Evolutionary conservation across 2,329 filamentous ascomycete species (phyloP), one percentile per base, ranked within the genome.

Genomic region (Parastagonospora nodorum): DNA sequence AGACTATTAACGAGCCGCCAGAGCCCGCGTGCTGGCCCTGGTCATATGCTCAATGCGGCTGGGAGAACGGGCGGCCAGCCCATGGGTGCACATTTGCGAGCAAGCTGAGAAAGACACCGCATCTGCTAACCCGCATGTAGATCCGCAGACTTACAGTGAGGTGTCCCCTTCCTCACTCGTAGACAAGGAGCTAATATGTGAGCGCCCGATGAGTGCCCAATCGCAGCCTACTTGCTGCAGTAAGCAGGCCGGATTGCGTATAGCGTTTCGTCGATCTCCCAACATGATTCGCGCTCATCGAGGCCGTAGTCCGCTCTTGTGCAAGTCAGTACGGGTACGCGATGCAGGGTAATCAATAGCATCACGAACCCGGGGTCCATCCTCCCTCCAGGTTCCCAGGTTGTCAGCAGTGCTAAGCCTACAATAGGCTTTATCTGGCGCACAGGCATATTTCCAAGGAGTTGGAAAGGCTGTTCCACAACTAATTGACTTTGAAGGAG

Each of bases 131-230:
- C 45, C 36, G 42, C 40, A 48, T 51, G 54, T 60, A 30, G 50
- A 39, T 33, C 40, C 24, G 41, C 50, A 42, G 48, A 42, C 37
- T 45, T 49, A 36, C 47, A 45, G 38, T 29, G 33, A 50, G 49
- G 39, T 52, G 42, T 53, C 42, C 38, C 50, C 40, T 46, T 52
- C 47, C 46, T 51, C 52, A 29, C 51, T 46, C 48, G 48, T 61
- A 56, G 61, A 60, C 54, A 55, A 41, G 39, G 28, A 44, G 37
- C 38, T 50, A 51, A 50, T 48, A 40, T 50, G 48, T 46, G 53
- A 45, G 43, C 8, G 33, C 39, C 24, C 38, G 38, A 19, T 24
- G 19, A 36, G 14, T 19, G 32, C 36, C 58, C 60, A 63, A 61
- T 58, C 38, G 43, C 41, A 24, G 29, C 10, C 42, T 38, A 32